Percentiles rank a stretch among this genome's conserved stretches.
These are phyloP conservation scores for Exophiala dermatitidis DNA, from an alignment of 2,329 filamentous ascomycete species.

Conservation along the genomic window DNA sequence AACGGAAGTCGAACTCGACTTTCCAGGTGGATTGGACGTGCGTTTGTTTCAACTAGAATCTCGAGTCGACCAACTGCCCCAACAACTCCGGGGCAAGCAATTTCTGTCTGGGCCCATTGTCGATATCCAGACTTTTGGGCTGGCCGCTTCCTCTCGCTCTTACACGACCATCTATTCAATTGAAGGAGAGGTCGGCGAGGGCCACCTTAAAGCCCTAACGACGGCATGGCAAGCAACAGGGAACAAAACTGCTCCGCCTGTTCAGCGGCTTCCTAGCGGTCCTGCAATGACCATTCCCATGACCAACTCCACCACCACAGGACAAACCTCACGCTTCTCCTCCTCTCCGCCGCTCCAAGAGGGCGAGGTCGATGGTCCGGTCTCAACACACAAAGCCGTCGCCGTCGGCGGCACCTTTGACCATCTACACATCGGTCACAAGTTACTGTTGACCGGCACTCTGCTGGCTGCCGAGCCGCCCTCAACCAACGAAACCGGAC, in stretches of 20 bases:
- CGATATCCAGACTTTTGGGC: conserved; percentile 43
- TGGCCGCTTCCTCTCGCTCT: conserved; percentile 28
- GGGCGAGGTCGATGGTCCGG: conserved; percentile 6
- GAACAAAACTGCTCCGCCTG: conserved; percentile 9
- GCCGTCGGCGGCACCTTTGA: conserved; percentile 93
- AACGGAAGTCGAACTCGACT: conserved; percentile 55
- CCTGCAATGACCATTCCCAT: conserved; percentile 6
- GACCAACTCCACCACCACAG: not conserved
- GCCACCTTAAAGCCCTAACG: conserved; percentile 35
- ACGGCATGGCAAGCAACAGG: conserved; percentile 16
- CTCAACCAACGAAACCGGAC: conserved; percentile 34
- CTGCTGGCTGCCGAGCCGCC: conserved; percentile 57
- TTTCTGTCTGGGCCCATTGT: conserved; percentile 43
- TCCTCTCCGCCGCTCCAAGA: too few species aligned
- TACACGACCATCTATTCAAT: conserved; percentile 20
- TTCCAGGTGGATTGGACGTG: conserved; percentile 65
- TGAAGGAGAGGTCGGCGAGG: conserved; percentile 38
- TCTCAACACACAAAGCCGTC: conserved; percentile 51
- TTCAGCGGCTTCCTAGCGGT: conserved; percentile 17
- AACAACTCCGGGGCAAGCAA: conserved; percentile 10
- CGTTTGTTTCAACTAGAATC: conserved; percentile 60
- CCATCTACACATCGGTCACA: conserved; percentile 90
- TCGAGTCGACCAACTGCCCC: conserved; percentile 5
- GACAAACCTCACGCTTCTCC: too few species aligned
- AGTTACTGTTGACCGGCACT: conserved; percentile 86